These are phyloP conservation scores for Suillus weaverae DNA, from an alignment of 768 basidiomycete species.

Conservation along the genomic window DNA sequence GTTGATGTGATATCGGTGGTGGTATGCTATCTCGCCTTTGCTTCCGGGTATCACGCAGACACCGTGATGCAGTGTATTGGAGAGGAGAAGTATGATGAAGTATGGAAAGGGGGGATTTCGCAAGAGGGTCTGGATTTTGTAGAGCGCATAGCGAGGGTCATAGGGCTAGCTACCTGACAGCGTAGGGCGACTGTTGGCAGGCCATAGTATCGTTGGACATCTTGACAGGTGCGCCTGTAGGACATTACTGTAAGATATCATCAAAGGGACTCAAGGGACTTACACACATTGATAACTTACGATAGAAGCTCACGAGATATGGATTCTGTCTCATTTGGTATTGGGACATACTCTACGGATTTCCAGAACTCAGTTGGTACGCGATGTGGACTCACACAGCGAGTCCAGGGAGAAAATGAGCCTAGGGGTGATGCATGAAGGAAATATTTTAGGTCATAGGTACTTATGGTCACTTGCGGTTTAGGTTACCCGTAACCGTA, in stretches of 20 bases:
- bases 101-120: slow-evolving; percentile 30
- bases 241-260: not conserved
- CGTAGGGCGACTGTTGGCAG: not conserved
- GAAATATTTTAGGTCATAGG: too few species aligned
- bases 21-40: slow-evolving; percentile 30
- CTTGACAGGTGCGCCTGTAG: not conserved
- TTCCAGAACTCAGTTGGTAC: too few species aligned
- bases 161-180: not conserved
- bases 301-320: too few species aligned
- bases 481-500: too few species aligned
- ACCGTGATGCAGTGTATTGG: slow-evolving; percentile 24
- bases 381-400: too few species aligned
- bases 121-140: slow-evolving; percentile 26
- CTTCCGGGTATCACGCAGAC: slow-evolving; percentile 20
- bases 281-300: too few species aligned
- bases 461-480: too few species aligned
- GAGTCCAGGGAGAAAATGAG: too few species aligned
- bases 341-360: too few species aligned
- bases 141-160: slow-evolving; percentile 24
- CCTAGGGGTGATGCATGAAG: too few species aligned
- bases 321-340: too few species aligned
- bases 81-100: slow-evolving; percentile 23
- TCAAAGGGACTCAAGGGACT: not conserved
- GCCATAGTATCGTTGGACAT: not conserved
- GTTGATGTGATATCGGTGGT: slow-evolving; percentile 31